Evolutionary conservation across 768 basidiomycete species (phyloP).

Genomic region (Mycena latifolia): DNA sequence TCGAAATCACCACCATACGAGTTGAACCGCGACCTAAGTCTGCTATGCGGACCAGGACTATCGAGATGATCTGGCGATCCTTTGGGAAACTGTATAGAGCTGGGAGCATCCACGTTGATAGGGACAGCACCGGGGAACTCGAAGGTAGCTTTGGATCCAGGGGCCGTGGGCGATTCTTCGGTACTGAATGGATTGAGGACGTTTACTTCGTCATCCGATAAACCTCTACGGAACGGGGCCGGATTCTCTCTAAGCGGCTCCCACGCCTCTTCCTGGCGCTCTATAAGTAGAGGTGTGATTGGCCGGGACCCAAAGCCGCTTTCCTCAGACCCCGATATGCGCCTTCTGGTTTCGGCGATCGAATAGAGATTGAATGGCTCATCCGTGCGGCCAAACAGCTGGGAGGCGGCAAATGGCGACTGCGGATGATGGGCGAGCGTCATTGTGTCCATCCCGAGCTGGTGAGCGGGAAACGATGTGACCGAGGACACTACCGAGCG

Average conservation of each 20-base stretch:
- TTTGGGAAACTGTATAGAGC: slow-evolving; percentile 85
- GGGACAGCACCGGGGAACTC: slow-evolving; percentile 70
- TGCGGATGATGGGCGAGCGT: slow-evolving; percentile 66
- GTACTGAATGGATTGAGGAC: slow-evolving; percentile 55
- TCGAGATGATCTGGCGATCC: slow-evolving; percentile 82
- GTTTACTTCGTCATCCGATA: slow-evolving; percentile 76
- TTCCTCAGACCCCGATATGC: slow-evolving; percentile 66
- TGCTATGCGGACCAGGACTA: slow-evolving; percentile 64
- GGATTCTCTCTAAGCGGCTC: slow-evolving; percentile 67
- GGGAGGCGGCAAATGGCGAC: slow-evolving; percentile 90
- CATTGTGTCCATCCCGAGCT: slow-evolving; percentile 65
- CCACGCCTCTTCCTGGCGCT: slow-evolving; percentile 59
- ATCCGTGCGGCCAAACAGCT: slow-evolving; percentile 82
- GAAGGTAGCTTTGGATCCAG: slow-evolving; percentile 64
- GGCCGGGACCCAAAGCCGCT: slow-evolving; percentile 65
- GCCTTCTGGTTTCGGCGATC: slow-evolving; percentile 80
- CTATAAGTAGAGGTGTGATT: slow-evolving; percentile 58
- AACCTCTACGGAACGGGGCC: slow-evolving; percentile 81
- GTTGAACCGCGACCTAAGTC: slow-evolving; percentile 72
- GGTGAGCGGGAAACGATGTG: slow-evolving; percentile 82
- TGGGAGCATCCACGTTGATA: slow-evolving; percentile 65
- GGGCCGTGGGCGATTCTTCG: slow-evolving; percentile 57
- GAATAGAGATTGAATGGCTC: slow-evolving; percentile 88
- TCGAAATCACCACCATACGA: slow-evolving; percentile 80
- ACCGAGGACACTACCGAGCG: slow-evolving; percentile 83